A percentile compares a stretch with the other conserved stretches of the same genome.
phyloP scores from a whole-genome alignment of 176 grass and related monocot species.

The Paspalum notatum region DNA sequence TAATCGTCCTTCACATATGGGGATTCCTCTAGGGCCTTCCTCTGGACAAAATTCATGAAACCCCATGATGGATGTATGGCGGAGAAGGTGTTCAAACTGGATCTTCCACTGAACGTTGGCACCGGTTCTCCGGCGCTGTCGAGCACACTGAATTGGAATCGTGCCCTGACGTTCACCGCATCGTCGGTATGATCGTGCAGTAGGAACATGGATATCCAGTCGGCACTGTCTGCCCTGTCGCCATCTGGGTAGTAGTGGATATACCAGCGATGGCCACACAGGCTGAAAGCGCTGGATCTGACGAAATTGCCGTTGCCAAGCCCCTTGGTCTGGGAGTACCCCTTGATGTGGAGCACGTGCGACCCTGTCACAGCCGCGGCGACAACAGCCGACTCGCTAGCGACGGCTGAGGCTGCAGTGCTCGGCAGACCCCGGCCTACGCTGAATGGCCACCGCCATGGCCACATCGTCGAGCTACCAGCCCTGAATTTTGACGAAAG shows the following conservation, averaged over 20 bases:
- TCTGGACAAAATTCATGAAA: background rate
- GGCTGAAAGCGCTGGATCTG: background rate
- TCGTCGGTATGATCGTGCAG: background rate
- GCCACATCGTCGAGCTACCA: no score
- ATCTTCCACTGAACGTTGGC: background rate
- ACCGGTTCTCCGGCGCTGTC: background rate
- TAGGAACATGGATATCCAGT: background rate
- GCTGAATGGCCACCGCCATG: no score
- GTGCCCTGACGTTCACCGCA: background rate
- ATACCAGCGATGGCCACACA: slow-evolving; percentile 13
- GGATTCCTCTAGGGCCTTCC: background rate
- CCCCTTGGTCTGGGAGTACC: slow-evolving; percentile 17
- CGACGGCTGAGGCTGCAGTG: no score
- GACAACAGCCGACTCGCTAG: no score
- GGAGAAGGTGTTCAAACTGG: background rate
- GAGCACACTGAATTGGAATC: background rate
- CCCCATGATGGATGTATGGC: background rate
- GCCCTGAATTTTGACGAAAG: no score
- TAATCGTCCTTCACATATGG: background rate
- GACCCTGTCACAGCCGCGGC: no score
- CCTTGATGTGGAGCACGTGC: background rate
- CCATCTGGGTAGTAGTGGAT: slow-evolving; percentile 10
- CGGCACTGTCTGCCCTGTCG: background rate
- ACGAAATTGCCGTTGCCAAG: background rate
- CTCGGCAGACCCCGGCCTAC: no score